phyloP scores from a whole-genome alignment of 345 rosid genomes.

The Populus ilicifolia region DNA sequence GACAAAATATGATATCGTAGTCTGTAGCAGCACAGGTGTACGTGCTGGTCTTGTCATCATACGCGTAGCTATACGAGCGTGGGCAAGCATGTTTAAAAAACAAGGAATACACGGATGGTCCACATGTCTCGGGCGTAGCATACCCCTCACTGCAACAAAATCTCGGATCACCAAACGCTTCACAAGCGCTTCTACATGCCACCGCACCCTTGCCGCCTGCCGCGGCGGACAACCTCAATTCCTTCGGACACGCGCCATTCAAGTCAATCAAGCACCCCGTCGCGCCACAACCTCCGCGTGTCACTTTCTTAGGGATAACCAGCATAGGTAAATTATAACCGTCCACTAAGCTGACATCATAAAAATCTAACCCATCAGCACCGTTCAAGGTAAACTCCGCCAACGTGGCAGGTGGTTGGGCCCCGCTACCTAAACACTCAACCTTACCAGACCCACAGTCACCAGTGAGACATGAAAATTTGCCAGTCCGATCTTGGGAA shows the following conservation, averaged over 20 bases:
- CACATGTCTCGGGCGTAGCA: conserved; percentile 75
- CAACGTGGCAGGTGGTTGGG: conserved; percentile 77
- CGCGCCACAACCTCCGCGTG: conserved; percentile 62
- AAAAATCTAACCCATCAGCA: conserved; percentile 64
- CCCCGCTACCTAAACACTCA: conserved; percentile 71
- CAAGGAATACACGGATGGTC: conserved; percentile 55
- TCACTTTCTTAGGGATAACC: conserved; percentile 45
- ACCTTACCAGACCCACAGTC: conserved; percentile 74
- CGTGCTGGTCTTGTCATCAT: conserved; percentile 84
- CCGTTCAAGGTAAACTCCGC: conserved; percentile 90
- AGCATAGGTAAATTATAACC: conserved; percentile 71
- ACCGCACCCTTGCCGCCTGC: conserved; percentile 19
- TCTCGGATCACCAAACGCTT: conserved; percentile 66
- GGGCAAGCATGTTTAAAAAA: conserved; percentile 87
- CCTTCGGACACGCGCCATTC: conserved; percentile 72
- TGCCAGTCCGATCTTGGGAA: conserved; percentile 39
- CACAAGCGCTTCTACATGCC: conserved; percentile 90
- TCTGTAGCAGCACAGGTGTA: conserved; percentile 71
- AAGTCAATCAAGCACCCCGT: conserved; percentile 83
- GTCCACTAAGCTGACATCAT: conserved; percentile 74
- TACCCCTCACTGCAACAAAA: conserved; percentile 76
- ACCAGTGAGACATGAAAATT: conserved; percentile 56
- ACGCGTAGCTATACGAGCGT: conserved; percentile 85
- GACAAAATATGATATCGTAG: conserved; percentile 74
- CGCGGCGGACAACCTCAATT: conserved; percentile 40